Evolutionary conservation across 2,329 filamentous ascomycete genomes (phyloP), one percentile per base, ranked within the genome.

Genomic region (Phialophora chinensis): DNA sequence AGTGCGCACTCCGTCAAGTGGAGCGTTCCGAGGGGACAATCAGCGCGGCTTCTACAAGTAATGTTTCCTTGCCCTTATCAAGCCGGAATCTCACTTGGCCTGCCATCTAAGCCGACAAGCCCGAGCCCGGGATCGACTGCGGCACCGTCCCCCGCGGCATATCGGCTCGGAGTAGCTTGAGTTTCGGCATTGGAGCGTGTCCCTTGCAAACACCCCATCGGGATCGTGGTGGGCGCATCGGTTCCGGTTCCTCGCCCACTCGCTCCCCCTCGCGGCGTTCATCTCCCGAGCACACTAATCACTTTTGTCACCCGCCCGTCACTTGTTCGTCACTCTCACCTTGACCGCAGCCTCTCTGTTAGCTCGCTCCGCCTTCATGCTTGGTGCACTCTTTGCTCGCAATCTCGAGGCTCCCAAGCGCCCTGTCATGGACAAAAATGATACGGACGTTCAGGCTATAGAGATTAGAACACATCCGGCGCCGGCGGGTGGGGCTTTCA

Each of bases 331-430:
- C 49, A 52, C 49, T 17, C 23, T 17, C 49, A 52, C 1, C 20
- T 52, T 23, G 4, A 27, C 23, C 25, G 49, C 20, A 12, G 23
- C 4, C 49, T 53, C 23, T 31, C 44, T 23, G 11, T 23, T 61
- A 17, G 17, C 53, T 31, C 49, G 27, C 27, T 27, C 27, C 27
- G 27, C 59, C 20, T 61, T 54, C 29, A 61, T 61, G 31, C 23
- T 53, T 31, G 33, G 59, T 27, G 31, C 49, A 53, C 59, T 61
- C 20, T 54, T 61, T 20, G 5, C 59, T 29, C 49, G 59, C 31
- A 54, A 54, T 23, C 31, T 54, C 7, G 33, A 54, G 35, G 47
- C 50, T 53, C 47, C 23, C 12, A n/a, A 53, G 49, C 49, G 23
- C 11, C 23, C 11, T 3, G 35, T 17, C 20, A 61, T 54, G 59